phyloP scores from a whole-genome alignment of 306 rosid genomes.

The Cicer pinnatifidum region DNA sequence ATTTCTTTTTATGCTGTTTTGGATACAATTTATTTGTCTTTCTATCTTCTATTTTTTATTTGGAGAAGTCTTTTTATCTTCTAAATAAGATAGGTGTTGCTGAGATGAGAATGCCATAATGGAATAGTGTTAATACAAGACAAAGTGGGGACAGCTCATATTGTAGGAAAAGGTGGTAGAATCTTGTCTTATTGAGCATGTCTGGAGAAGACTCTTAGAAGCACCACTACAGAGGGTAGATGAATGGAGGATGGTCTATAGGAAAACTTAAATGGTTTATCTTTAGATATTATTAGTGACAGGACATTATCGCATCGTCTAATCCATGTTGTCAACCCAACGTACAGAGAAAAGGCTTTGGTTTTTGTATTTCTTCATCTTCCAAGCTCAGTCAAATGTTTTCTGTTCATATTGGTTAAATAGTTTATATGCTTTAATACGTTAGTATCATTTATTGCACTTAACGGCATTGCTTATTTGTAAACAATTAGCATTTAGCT shows the following conservation, averaged over 20 bases:
- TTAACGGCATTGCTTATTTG: constrained; percentile 5
- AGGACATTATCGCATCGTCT: not conserved
- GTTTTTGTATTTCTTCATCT: not conserved
- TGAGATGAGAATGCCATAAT: not conserved
- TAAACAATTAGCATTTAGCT: not conserved
- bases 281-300: not conserved
- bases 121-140: not conserved
- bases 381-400: not conserved
- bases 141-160: not conserved
- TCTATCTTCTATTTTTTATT: not conserved
- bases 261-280: constrained; percentile 7
- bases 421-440: not conserved
- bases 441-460: not conserved
- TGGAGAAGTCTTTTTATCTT: not conserved
- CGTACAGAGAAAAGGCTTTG: not conserved
- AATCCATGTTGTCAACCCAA: not conserved
- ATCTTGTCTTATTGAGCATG: not conserved
- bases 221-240: not conserved
- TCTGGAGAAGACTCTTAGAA: not conserved
- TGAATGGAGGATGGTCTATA: not conserved
- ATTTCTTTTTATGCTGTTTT: not conserved
- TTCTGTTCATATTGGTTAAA: constrained; percentile 6
- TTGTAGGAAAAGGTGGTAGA: not conserved
- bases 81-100: not conserved
- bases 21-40: not conserved